A percentile compares a stretch with the other conserved stretches of the same genome.
These are phyloP conservation scores for Acanthochlamys bracteata DNA, from an alignment of 106 monocot genomes.

Conservation along the genomic window DNA sequence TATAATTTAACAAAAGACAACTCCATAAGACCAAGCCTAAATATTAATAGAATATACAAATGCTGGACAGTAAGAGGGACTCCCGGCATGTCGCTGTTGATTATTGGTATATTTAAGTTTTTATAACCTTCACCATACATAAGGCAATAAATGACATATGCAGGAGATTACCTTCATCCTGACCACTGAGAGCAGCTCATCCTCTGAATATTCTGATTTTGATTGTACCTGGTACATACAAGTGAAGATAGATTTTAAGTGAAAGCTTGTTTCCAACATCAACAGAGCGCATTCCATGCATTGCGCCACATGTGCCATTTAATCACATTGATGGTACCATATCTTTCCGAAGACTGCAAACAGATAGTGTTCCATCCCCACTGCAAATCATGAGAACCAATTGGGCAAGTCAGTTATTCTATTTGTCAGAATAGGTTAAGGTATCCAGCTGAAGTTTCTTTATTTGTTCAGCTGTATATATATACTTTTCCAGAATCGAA, in stretches of 20 bases:
- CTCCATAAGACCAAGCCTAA: too few relatives aligned
- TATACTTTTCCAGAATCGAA: too few relatives aligned
- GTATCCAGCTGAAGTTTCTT: neutral
- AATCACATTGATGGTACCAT: conserved; percentile 54
- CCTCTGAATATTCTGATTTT: conserved; percentile 84
- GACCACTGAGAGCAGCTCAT: conserved; percentile 81
- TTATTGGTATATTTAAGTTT: too few relatives aligned
- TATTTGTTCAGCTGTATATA: neutral
- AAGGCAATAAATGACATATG: too few relatives aligned
- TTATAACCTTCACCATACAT: too few relatives aligned
- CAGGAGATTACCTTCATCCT: conserved; percentile 67
- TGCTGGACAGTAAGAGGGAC: too few relatives aligned
- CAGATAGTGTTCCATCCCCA: conserved; percentile 92
- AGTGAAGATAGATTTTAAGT: neutral
- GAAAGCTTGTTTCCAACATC: neutral
- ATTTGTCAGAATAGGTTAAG: too few relatives aligned
- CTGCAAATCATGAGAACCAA: conserved; percentile 27
- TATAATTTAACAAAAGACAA: too few relatives aligned
- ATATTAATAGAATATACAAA: too few relatives aligned
- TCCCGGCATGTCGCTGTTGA: too few relatives aligned
- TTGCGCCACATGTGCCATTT: too few relatives aligned
- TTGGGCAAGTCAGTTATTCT: too few relatives aligned
- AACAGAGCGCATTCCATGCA: neutral
- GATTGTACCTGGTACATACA: conserved; percentile 41
- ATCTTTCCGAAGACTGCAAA: conserved; percentile 77